Evolutionary conservation across 768 basidiomycete genomes (phyloP).

Genomic region (Collybiopsis luxurians): DNA sequence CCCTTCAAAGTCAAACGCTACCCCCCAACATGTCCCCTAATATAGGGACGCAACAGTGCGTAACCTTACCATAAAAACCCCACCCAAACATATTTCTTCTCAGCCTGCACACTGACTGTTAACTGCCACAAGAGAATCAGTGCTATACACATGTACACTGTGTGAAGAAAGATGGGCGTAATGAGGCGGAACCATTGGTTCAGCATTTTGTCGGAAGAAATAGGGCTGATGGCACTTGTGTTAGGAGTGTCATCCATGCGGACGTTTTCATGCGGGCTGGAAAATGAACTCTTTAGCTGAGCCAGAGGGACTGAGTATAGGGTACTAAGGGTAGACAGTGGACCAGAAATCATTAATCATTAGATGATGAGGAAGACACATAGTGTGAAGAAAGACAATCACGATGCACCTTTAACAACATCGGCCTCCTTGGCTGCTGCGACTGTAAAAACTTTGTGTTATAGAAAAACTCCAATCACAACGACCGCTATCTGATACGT

Average conservation of each 20-base stretch:
- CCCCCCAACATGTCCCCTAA: conserved; percentile 95
- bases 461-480: conserved; percentile 77
- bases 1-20: conserved; percentile 87
- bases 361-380: neutral
- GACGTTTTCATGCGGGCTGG: conserved; percentile 78
- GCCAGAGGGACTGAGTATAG: conserved; percentile 88
- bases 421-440: conserved; percentile 72
- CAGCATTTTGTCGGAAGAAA: conserved; percentile 42
- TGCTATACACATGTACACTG: conserved; percentile 89
- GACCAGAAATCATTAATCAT: conserved; percentile 43
- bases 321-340: conserved; percentile 75
- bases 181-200: conserved; percentile 67
- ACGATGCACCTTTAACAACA: conserved; percentile 73
- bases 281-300: conserved; percentile 87
- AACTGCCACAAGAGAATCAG: conserved; percentile 91
- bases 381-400: too few species aligned
- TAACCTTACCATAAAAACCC: conserved; percentile 82
- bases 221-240: conserved; percentile 65
- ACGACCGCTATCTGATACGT: conserved; percentile 61
- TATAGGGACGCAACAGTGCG: conserved; percentile 88
- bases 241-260: conserved; percentile 85
- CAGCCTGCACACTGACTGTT: conserved; percentile 77
- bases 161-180: conserved; percentile 88
- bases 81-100: conserved; percentile 86
- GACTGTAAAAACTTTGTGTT: conserved; percentile 79